Base-by-base conservation (phyloP, 208 protist genomes). In the Perkinsela sp. region DNA sequence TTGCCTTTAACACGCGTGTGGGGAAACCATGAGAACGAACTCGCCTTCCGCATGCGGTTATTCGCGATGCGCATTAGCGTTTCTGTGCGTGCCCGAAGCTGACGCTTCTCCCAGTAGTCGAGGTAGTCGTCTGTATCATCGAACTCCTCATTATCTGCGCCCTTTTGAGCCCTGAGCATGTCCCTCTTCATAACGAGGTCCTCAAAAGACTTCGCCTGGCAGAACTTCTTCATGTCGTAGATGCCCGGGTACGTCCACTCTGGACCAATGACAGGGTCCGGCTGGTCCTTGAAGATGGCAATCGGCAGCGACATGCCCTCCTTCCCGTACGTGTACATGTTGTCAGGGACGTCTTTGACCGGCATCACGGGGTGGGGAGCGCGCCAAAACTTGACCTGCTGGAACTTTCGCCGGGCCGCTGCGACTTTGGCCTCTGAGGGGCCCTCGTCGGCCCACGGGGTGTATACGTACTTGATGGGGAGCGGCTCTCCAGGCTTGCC, bases 281-380 rank as follows among this genome's bases (percentile, higher is more conserved):
- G 30, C 66, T 92, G 83, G 1, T 92, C 83, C 69, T 92, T 92
- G 70, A 92, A 92, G 70, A 92, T 78, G 6, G 86, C 78, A 67
- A 92, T 87, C 69, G 86, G 86, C 1, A 92, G 29, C 1, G 84
- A 87, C 83, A 92, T 89, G n/a, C 86, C 86, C 68, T 92, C 83
- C 74, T 92, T 92, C 0, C 86, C 86, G 68, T 89, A 92, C 1
- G 83, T 89, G 79, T 88, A 92, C 78, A 92, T 81, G 72, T 92
- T 92, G 70, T 83, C 73, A 16, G 86, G 86, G 1, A 92, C 86
- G 32, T 87, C 80, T 73, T 88, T 89, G 2, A 92, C 83, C 66
- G 85, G 80, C 31, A 90, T 76, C 31, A 88, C 32, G 72, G 83
- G 85, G 48, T 80, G 76, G 70, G 85, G 76, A 57, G 22, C 40